Conservation (phyloP, 2,329 filamentous ascomycete genomes). For the Aspergillus brunneoviolaceus region DNA sequence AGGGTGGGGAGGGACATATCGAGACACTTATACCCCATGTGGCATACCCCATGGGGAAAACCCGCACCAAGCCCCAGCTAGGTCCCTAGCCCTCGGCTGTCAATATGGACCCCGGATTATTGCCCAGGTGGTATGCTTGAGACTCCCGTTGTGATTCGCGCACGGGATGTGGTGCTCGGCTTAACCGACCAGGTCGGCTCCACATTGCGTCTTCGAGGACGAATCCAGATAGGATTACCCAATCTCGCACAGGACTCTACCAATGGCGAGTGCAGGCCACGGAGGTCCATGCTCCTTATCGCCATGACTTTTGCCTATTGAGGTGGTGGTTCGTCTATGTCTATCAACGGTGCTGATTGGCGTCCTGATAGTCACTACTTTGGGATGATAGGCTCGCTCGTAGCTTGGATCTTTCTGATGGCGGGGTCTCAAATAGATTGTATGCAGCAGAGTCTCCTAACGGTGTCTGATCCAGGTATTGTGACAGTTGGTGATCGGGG, state of each 20-base stretch:
- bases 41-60: background rate
- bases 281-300: background rate
- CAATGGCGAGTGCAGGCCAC: background rate
- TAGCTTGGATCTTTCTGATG: background rate
- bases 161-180: constrained; percentile 13
- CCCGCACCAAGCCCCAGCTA: background rate
- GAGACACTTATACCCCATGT: background rate
- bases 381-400: background rate
- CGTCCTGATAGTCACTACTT: background rate
- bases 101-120: background rate
- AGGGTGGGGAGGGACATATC: background rate
- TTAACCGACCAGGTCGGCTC: constrained; percentile 8
- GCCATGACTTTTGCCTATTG: background rate
- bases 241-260: background rate
- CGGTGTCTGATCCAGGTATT: background rate
- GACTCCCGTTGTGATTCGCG: background rate
- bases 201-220: background rate
- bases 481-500: background rate
- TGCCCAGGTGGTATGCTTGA: background rate
- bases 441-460: background rate
- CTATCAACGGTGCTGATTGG: background rate
- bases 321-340: background rate
- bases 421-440: background rate
- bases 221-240: background rate
- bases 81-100: background rate